Evolutionary conservation across 2,329 filamentous ascomycete genomes (phyloP).

Genomic region (Trichoderma lentiforme): DNA sequence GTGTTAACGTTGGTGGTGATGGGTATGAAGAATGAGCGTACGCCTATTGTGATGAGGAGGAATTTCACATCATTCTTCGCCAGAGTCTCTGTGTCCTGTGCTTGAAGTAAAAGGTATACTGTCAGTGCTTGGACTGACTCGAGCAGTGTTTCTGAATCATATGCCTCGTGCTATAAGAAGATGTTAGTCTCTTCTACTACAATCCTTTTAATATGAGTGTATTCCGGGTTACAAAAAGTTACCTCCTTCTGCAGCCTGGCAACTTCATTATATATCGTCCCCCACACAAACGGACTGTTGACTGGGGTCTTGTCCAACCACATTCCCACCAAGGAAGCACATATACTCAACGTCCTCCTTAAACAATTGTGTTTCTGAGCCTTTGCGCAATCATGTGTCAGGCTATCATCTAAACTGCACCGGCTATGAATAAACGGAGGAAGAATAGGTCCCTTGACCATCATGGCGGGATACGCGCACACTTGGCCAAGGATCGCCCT

Average conservation of each 20-base stretch:
- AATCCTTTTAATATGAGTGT: background rate
- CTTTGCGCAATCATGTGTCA: conserved; percentile 9
- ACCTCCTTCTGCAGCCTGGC: conserved; percentile 17
- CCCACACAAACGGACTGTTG: conserved; percentile 22
- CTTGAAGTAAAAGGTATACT: conserved; percentile 20
- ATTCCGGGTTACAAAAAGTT: accelerated
- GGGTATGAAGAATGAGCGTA: conserved; percentile 1
- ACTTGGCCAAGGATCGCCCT: conserved; percentile 23
- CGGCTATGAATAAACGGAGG: conserved; percentile 24
- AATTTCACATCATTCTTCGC: conserved; percentile 14
- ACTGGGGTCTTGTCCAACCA: conserved; percentile 19
- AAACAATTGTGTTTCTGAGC: conserved; percentile 20
- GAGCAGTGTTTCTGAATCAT: background rate
- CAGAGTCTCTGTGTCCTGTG: conserved; percentile 13
- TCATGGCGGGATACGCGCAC: conserved; percentile 22
- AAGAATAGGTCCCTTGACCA: conserved; percentile 19
- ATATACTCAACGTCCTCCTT: conserved; percentile 20
- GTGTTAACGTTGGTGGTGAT: background rate
- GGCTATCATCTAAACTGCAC: conserved; percentile 16
- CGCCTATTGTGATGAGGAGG: conserved; percentile 9
- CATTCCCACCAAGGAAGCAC: conserved; percentile 19
- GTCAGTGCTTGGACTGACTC: conserved; percentile 17
- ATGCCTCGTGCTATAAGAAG: background rate
- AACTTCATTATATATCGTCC: conserved; percentile 22
- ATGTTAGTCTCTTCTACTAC: background rate